These are phyloP conservation scores for Xerophyta viscosa DNA, from an alignment of 106 monocot species.

Conservation along the genomic window DNA sequence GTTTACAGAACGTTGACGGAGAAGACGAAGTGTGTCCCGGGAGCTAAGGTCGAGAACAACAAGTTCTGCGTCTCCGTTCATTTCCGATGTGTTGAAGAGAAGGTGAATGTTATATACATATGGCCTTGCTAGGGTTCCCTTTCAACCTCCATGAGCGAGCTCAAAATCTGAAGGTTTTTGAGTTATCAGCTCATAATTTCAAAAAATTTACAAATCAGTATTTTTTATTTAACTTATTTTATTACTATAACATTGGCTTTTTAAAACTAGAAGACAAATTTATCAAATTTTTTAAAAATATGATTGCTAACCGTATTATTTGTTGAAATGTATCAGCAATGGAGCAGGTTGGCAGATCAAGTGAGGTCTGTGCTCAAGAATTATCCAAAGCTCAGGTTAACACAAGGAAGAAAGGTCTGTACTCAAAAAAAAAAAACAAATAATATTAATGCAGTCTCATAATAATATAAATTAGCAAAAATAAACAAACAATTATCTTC, in stretches of 20 bases:
- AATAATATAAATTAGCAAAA: too few relatives aligned
- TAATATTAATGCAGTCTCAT: too few relatives aligned
- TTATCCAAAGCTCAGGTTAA: conserved; percentile 47
- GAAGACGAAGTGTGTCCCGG: conserved; percentile 43
- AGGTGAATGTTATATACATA: conserved; percentile 27
- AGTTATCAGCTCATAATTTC: too few relatives aligned
- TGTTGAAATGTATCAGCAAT: conserved; percentile 27
- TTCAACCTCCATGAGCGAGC: too few relatives aligned
- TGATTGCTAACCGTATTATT: too few relatives aligned
- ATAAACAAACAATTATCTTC: background rate
- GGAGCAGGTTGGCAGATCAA: conserved; percentile 44
- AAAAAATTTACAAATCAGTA: too few relatives aligned
- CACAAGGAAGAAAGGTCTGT: conserved; percentile 65
- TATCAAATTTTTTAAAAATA: too few relatives aligned
- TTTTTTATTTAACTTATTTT: too few relatives aligned
- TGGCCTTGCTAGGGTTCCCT: too few relatives aligned
- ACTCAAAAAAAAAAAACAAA: background rate
- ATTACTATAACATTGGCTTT: too few relatives aligned
- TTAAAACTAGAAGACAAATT: too few relatives aligned
- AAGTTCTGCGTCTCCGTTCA: conserved; percentile 75
- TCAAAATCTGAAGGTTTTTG: too few relatives aligned
- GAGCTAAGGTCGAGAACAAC: conserved; percentile 75
- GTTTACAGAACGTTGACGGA: conserved; percentile 51
- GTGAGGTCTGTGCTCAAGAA: conserved; percentile 50
- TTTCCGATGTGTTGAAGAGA: conserved; percentile 75